Conservation (phyloP, 345 rosid genomes). For the Lepidium aucheri region DNA sequence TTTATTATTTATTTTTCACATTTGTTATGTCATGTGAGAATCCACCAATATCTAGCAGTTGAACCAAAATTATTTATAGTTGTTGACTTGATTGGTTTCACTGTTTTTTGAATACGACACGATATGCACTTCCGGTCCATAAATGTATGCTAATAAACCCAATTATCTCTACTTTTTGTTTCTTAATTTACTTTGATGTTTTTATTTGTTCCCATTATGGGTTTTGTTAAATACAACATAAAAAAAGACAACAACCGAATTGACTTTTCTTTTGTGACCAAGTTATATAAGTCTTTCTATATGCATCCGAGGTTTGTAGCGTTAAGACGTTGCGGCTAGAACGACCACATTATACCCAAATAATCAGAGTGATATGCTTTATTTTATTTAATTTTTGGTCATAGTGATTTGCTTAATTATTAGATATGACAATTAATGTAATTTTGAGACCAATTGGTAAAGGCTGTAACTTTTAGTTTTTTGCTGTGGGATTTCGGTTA, state of each 20-base stretch:
- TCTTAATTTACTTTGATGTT: no score
- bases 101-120: not conserved
- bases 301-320: not conserved
- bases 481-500: no score
- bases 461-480: no score
- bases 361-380: not conserved
- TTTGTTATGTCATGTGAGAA: not conserved
- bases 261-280: conserved; percentile 16
- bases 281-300: not conserved
- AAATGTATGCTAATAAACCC: not conserved
- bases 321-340: conserved; percentile 11
- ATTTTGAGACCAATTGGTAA: no score
- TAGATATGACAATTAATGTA: not conserved
- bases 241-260: conserved; percentile 8
- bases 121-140: not conserved
- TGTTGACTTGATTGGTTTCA: not conserved
- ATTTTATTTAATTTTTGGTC: no score
- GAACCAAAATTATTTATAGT: conserved; percentile 6
- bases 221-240: not conserved
- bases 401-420: not conserved
- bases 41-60: conserved; percentile 9
- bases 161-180: no score
- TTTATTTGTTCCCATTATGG: no score
- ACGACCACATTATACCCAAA: not conserved
- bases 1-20: not conserved